Percentiles rank a stretch among this genome's conserved stretches.
Conservation (phyloP, 352 stramenopile genomes). For the Globisporangium recalcitrans region DNA sequence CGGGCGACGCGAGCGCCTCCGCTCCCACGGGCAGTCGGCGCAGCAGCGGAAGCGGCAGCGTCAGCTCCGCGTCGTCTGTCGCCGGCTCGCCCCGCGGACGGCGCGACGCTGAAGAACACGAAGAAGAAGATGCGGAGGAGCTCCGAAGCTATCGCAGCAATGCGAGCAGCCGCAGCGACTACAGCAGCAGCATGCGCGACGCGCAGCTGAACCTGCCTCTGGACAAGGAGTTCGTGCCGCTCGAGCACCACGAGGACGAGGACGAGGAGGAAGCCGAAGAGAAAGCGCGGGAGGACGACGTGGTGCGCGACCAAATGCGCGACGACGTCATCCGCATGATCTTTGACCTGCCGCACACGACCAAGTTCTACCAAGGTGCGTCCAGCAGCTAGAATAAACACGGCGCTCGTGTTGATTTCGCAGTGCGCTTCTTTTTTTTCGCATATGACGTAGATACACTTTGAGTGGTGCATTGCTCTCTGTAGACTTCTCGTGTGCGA, state of each 20-base stretch:
- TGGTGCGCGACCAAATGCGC: constrained; percentile 46
- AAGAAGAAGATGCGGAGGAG: constrained; percentile 15
- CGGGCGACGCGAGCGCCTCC: constrained; percentile 13
- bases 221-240: constrained; percentile 43
- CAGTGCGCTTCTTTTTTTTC: not conserved
- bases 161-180: constrained; percentile 18
- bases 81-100: constrained; percentile 15
- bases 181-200: constrained; percentile 19
- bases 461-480: not conserved
- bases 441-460: not conserved
- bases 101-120: constrained; percentile 18
- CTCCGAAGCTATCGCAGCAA: constrained; percentile 21
- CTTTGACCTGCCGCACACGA: constrained; percentile 69
- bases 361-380: constrained; percentile 73
- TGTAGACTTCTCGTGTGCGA: constrained; percentile 80
- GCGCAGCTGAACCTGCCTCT: constrained; percentile 32
- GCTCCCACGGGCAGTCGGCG: not conserved
- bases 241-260: constrained; percentile 23
- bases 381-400: not conserved
- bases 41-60: constrained; percentile 16
- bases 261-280: constrained; percentile 7
- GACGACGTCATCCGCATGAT: constrained; percentile 87
- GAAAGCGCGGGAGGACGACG: constrained; percentile 21
- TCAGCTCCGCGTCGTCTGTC: constrained; percentile 1
- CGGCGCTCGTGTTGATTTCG: not conserved